These are phyloP conservation scores for Penicillium cataractarum DNA, from an alignment of 495 filamentous ascomycete genomes.

Conservation along the genomic window DNA sequence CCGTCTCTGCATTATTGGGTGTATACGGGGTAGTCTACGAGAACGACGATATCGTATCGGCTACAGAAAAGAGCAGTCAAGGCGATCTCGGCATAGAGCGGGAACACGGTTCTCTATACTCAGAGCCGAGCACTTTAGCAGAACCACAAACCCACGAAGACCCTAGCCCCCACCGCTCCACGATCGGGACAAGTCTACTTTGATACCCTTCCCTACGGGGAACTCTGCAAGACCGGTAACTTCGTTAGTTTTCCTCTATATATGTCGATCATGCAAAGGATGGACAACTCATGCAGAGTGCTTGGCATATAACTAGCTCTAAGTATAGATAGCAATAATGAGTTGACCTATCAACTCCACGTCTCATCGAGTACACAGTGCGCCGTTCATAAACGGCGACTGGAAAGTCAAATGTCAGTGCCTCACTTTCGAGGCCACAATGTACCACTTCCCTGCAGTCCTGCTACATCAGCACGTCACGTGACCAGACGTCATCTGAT, in stretches of 20 bases:
- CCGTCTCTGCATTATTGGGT: background rate
- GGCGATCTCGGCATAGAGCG: background rate
- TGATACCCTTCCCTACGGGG: no score
- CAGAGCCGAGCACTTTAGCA: background rate
- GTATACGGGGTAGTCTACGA: no score
- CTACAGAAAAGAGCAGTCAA: background rate
- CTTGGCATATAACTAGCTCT: background rate
- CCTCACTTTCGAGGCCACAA: background rate
- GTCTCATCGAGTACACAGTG: background rate
- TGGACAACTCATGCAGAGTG: background rate
- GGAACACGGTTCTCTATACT: background rate
- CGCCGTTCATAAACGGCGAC: background rate
- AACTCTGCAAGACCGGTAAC: background rate
- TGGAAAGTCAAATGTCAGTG: background rate
- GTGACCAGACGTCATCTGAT: conserved; percentile 34
- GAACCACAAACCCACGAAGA: background rate
- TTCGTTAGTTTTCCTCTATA: background rate
- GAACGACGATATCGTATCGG: background rate
- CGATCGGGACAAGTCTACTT: background rate
- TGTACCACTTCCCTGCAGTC: background rate
- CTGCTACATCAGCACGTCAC: conserved; percentile 6
- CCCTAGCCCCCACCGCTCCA: conserved; percentile 4
- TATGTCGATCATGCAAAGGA: background rate
- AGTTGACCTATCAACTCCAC: background rate
- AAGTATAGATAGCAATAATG: background rate